Base-by-base conservation (phyloP, 1,139 yeast genomes). In the Taphrina flavorubra region DNA sequence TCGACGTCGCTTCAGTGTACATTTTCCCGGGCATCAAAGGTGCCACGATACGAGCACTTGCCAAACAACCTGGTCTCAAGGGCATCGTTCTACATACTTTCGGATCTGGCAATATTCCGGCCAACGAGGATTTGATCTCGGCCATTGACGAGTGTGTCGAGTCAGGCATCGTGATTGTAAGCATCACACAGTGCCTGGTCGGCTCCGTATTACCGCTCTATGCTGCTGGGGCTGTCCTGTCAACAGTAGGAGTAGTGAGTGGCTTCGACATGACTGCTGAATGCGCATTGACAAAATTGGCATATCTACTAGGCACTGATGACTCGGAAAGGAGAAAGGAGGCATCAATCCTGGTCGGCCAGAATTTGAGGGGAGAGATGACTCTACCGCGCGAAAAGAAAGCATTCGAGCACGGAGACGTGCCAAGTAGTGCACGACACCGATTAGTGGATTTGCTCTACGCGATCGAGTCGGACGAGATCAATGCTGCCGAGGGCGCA, bases 231-330 rank as follows among this genome's bases (percentile, higher is more conserved):
- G 56, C 63, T 1, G 65, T 55, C 10, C 42, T 66, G 36, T 55
- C 57, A n/a, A 13, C 57, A 5, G 57, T 60, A n/a, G 69, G 69
- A 6, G 66, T 66, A 3, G 55, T 59, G 25, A 47, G 61, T 11
- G 69, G 69, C 34, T 59, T 39, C 20, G 65, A 66, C 34, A 59
- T 66, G 65, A 66, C 69, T 5, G 61, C 65, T 2, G 69, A 66
- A 31, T 53, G 66, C 14, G 69, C 69, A 3, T 31, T 66, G 40
- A 66, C 69, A 11, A 66, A 66, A 20, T 18, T 66, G 36, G n/a
- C 69, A 11, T 66, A 66, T 53, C 65, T 60, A 6, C 57, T 66
- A 56, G 65, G 65, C 11, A 6, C 44, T 6, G 36, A 8, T 31
- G 16, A 51, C 7, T n/a, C 1, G 11, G 36, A 34, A 10, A 11